These are phyloP conservation scores for Antitrichia curtipendula DNA, from an alignment of 225 moss, liverwort and hornwort species.

Conservation along the genomic window DNA sequence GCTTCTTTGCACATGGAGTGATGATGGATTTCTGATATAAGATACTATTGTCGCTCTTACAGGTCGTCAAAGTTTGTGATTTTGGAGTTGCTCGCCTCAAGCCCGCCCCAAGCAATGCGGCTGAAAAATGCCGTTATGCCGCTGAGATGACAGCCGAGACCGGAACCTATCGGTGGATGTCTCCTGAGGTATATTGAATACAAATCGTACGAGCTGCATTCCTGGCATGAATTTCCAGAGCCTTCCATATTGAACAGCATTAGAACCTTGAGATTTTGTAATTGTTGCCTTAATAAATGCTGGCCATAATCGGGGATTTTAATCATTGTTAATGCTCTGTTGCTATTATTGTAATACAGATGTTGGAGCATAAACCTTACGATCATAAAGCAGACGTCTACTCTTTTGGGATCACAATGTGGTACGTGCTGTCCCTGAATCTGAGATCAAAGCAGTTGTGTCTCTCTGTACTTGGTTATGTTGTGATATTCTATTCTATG, in stretches of 20 bases:
- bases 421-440: conserved; percentile 25
- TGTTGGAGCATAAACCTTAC: conserved; percentile 88
- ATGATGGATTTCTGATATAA: background rate
- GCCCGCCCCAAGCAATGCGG: conserved; percentile 44
- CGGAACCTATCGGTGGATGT: conserved; percentile 98
- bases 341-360: conserved; percentile 22
- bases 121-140: conserved; percentile 27
- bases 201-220: background rate
- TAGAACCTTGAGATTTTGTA: background rate
- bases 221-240: background rate
- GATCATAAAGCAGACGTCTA: conserved; percentile 93
- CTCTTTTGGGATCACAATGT: conserved; percentile 94
- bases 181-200: conserved; percentile 57
- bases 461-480: background rate
- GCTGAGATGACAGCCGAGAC: conserved; percentile 99
- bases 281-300: background rate
- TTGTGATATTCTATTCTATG: background rate
- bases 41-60: background rate
- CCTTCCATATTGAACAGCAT: background rate
- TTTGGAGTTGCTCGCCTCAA: conserved; percentile 95
- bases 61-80: conserved; percentile 99
- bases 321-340: background rate
- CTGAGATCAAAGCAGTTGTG: background rate
- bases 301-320: background rate
- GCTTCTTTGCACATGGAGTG: background rate